Conservation (phyloP, 108 stramenopile genomes). For the Skeletonema costatum region DNA sequence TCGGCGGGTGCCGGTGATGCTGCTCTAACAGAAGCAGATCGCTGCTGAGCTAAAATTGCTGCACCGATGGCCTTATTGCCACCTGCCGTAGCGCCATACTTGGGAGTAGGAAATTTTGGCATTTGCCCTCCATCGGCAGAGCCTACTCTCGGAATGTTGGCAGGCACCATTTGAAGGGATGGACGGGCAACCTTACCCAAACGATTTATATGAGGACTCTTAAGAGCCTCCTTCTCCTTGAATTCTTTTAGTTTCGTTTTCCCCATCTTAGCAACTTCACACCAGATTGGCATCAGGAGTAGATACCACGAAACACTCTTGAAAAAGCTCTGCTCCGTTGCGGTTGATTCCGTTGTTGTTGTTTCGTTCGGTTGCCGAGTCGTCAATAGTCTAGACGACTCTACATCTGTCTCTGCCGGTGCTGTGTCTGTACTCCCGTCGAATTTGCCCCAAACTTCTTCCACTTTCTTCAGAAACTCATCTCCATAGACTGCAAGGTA, state of each 20-base stretch:
- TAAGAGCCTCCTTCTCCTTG: constrained; percentile 58
- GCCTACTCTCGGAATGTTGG: constrained; percentile 6
- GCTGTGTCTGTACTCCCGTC: constrained; percentile 7
- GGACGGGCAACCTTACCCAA: constrained; percentile 54
- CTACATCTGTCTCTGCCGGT: background rate
- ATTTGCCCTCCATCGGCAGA: constrained; percentile 2
- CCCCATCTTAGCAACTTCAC: constrained; percentile 58
- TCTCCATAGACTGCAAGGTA: constrained; percentile 81
- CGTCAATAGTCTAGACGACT: constrained; percentile 12
- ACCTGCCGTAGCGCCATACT: constrained; percentile 25
- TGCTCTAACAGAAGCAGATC: constrained; percentile 3
- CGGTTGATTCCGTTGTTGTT: background rate
- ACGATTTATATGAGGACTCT: constrained; percentile 80
- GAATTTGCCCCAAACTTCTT: constrained; percentile 51
- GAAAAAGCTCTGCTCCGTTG: background rate
- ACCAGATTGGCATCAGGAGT: constrained; percentile 75
- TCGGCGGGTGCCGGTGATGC: constrained; percentile 45
- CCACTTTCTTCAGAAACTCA: constrained; percentile 63
- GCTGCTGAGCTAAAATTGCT: constrained; percentile 28
- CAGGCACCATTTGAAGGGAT: background rate
- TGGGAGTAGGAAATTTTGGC: background rate
- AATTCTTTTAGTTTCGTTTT: constrained; percentile 51
- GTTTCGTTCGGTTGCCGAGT: background rate
- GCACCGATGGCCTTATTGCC: constrained; percentile 41
- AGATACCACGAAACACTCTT: constrained; percentile 62